These are phyloP conservation scores for Cryphonectria naterciae DNA, from an alignment of 2,329 filamentous ascomycete genomes.

Conservation along the genomic window DNA sequence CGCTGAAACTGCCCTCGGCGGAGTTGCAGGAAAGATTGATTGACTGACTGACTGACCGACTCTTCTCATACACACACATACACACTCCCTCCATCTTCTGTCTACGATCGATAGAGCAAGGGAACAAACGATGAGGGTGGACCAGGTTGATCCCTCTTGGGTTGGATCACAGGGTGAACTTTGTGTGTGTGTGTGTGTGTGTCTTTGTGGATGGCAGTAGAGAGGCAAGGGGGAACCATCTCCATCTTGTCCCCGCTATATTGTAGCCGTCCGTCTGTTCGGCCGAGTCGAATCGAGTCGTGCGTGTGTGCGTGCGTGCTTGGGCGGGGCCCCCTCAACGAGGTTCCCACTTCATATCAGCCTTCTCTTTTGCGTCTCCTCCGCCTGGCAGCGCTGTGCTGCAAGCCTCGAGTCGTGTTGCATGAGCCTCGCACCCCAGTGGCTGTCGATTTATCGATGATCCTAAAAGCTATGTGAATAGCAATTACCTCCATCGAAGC, in stretches of 20 bases:
- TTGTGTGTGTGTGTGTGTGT: not conserved
- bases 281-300: not conserved
- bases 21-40: not conserved
- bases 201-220: not conserved
- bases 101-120: not conserved
- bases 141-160: not conserved
- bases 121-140: not conserved
- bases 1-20: too few relatives aligned
- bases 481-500: not conserved
- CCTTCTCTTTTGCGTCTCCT: not conserved
- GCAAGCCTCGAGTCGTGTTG: not conserved
- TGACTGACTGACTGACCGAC: not conserved
- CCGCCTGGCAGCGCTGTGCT: not conserved
- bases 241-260: not conserved
- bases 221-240: not conserved
- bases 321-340: not conserved
- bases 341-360: not conserved
- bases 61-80: not conserved
- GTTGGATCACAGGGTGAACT: not conserved
- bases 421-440: not conserved
- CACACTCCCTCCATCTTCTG: too few relatives aligned
- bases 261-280: not conserved
- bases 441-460: not conserved
- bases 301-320: too few relatives aligned
- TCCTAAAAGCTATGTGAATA: not conserved